Conservation (phyloP, 164 flowering plant species). For the Nelumbo lutea region DNA sequence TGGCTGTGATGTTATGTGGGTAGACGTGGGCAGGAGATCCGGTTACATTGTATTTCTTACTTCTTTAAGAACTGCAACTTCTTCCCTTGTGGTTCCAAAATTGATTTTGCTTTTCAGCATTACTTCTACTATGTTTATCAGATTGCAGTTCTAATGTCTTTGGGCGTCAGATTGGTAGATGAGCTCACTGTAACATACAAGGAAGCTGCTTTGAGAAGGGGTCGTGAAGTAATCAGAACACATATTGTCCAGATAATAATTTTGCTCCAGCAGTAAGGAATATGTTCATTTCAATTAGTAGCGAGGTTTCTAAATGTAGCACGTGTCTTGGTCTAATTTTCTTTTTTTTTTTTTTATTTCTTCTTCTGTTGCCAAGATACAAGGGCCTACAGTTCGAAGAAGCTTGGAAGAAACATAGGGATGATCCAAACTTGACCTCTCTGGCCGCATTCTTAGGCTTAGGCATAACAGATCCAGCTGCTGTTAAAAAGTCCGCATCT, state of each 20-base stretch:
- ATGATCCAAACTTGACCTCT: slow-evolving; percentile 56
- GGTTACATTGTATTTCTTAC: too few relatives aligned
- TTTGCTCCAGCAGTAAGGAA: slow-evolving; percentile 65
- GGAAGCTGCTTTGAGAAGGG: slow-evolving; percentile 62
- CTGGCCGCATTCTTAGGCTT: slow-evolving; percentile 27
- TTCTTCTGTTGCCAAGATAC: slow-evolving; percentile 39
- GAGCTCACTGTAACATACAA: slow-evolving; percentile 62
- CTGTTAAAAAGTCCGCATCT: slow-evolving; percentile 6
- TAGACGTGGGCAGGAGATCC: too few relatives aligned
- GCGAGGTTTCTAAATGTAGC: neutral
- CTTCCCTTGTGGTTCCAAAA: neutral
- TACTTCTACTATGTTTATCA: neutral
- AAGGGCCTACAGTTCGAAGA: slow-evolving; percentile 65
- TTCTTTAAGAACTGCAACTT: neutral
- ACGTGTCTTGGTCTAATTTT: slow-evolving; percentile 1
- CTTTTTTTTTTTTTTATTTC: neutral
- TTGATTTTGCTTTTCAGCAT: neutral
- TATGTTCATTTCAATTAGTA: neutral
- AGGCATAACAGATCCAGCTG: slow-evolving; percentile 11
- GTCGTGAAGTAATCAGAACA: slow-evolving; percentile 58
- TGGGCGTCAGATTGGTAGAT: slow-evolving; percentile 63
- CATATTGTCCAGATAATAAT: slow-evolving; percentile 40
- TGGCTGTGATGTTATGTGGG: too few relatives aligned
- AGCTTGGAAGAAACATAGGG: slow-evolving; percentile 68
- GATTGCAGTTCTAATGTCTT: neutral